Base-by-base conservation (phyloP, 495 filamentous ascomycete species). In the Barbatosphaeria neglecta region DNA sequence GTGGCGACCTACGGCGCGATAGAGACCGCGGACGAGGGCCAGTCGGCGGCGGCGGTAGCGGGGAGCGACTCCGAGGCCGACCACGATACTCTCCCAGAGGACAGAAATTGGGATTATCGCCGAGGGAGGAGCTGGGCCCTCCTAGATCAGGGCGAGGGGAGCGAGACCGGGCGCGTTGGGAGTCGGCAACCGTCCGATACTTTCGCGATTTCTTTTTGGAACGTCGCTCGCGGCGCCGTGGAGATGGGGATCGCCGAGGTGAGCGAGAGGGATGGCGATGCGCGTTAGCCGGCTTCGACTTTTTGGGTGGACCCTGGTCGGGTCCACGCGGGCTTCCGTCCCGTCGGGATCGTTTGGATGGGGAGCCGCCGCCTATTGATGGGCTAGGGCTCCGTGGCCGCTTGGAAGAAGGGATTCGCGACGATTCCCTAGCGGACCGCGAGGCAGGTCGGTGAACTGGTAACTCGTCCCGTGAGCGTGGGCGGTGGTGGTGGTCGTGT, bases 321-420 rank as follows among this genome's bases (percentile, higher is more conserved):
- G 41, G 19, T 22, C 61, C 50, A 41, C 50, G 31, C 33, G 63
- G 63, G 41, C 63, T 64, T 20, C 43, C 49, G 35, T 49, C 59
- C 43, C 55, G 53, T 31, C 63, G 65, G 27, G 66, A 55, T 48
- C 62, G 64, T 45, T 65, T 70, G 9, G 59, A 51, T 23, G 59
- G 59, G 37, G 53, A 51, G 22, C 51, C 54, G 22, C 51, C 54
- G 42, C 44, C 42, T 38, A 53, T 48, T 4, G 64, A 59, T 16
- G 60, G 56, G 43, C 58, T 65, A 16, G 55, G 60, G 51, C 57
- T 67, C 22, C 65, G 66, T 19, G 54, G 63, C 24, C 68, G 65
- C 56, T 69, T 69, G 43, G 63, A 57, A 24, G 48, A 54, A 8
- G 66, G 62, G 15, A 62, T 61, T 22, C 61, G 58, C 5, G 54